Conservation (phyloP, 75 land plant genomes). For the Selaginella moellendorffii region DNA sequence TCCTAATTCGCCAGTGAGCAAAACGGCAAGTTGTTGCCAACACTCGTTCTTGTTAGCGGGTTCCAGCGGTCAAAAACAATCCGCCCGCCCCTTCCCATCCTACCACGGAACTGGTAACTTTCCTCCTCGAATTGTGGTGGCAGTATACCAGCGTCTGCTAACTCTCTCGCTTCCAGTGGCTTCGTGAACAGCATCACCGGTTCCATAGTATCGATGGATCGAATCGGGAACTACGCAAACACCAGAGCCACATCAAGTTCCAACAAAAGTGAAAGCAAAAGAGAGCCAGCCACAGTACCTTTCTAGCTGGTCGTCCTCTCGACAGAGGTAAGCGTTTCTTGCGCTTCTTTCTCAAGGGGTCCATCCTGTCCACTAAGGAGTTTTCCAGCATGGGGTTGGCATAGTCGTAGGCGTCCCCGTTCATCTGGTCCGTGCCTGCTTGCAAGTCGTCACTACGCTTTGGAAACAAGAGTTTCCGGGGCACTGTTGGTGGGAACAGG, state of each 20-base stretch:
- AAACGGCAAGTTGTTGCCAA: neutral
- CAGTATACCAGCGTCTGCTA: conserved; percentile 61
- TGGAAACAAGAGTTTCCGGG: conserved; percentile 17
- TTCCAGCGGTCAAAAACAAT: conserved; percentile 85
- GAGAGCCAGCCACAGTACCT: conserved; percentile 10
- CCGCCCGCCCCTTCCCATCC: conserved; percentile 91
- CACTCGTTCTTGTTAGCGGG: conserved; percentile 37
- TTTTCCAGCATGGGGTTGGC: conserved; percentile 7
- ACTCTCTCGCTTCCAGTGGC: conserved; percentile 48
- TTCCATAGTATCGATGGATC: conserved; percentile 40
- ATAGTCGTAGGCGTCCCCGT: conserved; percentile 8
- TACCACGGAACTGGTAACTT: conserved; percentile 32
- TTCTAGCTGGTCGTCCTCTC: conserved; percentile 19
- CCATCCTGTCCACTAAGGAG: conserved; percentile 10
- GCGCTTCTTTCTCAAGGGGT: conserved; percentile 13
- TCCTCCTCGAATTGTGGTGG: conserved; percentile 38
- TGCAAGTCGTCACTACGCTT: conserved; percentile 28
- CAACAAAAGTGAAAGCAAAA: neutral
- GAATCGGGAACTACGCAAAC: conserved; percentile 32
- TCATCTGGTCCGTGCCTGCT: conserved; percentile 20
- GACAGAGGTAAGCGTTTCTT: conserved; percentile 12
- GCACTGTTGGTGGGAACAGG: conserved; percentile 16
- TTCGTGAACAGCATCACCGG: conserved; percentile 73
- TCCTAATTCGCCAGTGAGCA: neutral
- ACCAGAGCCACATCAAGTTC: neutral